A percentile compares a stretch with the other conserved stretches of the same genome.
Evolutionary conservation across 2,329 filamentous ascomycete genomes (phyloP).

Genomic region (Clonostachys solani): DNA sequence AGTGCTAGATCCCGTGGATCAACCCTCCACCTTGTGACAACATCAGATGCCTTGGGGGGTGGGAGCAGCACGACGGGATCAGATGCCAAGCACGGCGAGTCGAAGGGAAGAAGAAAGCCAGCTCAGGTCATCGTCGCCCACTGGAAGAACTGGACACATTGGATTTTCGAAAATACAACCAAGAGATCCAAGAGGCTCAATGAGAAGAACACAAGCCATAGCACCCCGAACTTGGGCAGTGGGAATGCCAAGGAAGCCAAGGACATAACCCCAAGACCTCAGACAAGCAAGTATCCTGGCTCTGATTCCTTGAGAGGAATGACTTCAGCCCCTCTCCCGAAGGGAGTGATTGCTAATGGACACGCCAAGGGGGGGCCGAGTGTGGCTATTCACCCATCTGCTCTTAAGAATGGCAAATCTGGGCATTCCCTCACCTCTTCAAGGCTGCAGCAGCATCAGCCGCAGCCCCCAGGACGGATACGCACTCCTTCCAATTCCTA

Average conservation of each 20-base stretch:
- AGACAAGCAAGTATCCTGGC: slow-evolving; percentile 53
- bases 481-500: slow-evolving; percentile 33
- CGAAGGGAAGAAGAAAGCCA: slow-evolving; percentile 51
- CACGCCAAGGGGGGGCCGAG: slow-evolving; percentile 23
- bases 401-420: not conserved
- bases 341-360: slow-evolving; percentile 47
- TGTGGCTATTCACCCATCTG: slow-evolving; percentile 1
- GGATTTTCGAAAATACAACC: slow-evolving; percentile 57
- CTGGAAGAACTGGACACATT: slow-evolving; percentile 62
- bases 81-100: slow-evolving; percentile 21
- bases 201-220: slow-evolving; percentile 48
- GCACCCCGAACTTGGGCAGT: slow-evolving; percentile 51
- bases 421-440: not conserved
- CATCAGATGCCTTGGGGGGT: slow-evolving; percentile 42
- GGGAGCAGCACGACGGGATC: slow-evolving; percentile 15
- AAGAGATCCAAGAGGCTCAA: slow-evolving; percentile 39
- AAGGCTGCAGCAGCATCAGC: slow-evolving; percentile 11
- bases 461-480: slow-evolving; percentile 17
- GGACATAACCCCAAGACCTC: slow-evolving; percentile 52
- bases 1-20: slow-evolving; percentile 74
- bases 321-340: slow-evolving; percentile 40
- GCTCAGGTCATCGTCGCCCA: slow-evolving; percentile 55
- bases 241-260: slow-evolving; percentile 29
- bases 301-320: slow-evolving; percentile 22
- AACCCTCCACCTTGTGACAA: slow-evolving; percentile 80